Percentiles rank a stretch among this genome's conserved stretches.
These are phyloP conservation scores for Stentor roeselii DNA, from an alignment of 73 alveolate genomes.

Conservation along the genomic window DNA sequence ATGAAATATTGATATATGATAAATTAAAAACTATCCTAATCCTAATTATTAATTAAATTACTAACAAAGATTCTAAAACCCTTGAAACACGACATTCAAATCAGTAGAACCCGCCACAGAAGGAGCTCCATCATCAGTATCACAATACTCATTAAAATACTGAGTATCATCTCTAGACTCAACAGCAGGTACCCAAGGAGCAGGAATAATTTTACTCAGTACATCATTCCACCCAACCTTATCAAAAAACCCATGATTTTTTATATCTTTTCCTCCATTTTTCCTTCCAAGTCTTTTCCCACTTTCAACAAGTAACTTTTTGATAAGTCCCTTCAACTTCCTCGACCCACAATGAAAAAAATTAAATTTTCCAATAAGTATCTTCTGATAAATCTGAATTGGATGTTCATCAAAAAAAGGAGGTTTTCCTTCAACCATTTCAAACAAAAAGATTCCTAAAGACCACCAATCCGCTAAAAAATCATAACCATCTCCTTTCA, in stretches of 20 bases:
- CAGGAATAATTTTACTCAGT: conserved; percentile 57
- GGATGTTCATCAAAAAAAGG: conserved; percentile 96
- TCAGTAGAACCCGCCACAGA: conserved; percentile 44
- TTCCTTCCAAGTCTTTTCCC: conserved; percentile 56
- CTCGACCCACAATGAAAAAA: conserved; percentile 48
- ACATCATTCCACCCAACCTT: conserved; percentile 62
- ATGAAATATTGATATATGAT: too few relatives aligned
- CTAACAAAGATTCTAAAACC: too few relatives aligned
- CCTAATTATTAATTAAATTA: too few relatives aligned
- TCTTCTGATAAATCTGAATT: conserved; percentile 80
- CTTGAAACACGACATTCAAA: conserved; percentile 37
- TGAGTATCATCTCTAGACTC: conserved; percentile 64
- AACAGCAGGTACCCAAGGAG: conserved; percentile 89
- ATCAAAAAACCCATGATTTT: conserved; percentile 55
- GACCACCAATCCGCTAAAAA: conserved; percentile 97
- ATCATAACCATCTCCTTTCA: conserved; percentile 83
- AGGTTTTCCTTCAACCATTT: conserved; percentile 87
- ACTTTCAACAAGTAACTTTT: conserved; percentile 45
- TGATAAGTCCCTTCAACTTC: background rate
- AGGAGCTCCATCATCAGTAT: conserved; percentile 57
- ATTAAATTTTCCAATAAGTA: conserved; percentile 80
- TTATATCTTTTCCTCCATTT: conserved; percentile 57
- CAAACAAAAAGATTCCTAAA: conserved; percentile 88
- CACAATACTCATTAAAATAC: conserved; percentile 78
- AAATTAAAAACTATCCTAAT: too few relatives aligned